Evolutionary conservation across 768 basidiomycete species (phyloP).

Genomic region (Auriculariales sp.): DNA sequence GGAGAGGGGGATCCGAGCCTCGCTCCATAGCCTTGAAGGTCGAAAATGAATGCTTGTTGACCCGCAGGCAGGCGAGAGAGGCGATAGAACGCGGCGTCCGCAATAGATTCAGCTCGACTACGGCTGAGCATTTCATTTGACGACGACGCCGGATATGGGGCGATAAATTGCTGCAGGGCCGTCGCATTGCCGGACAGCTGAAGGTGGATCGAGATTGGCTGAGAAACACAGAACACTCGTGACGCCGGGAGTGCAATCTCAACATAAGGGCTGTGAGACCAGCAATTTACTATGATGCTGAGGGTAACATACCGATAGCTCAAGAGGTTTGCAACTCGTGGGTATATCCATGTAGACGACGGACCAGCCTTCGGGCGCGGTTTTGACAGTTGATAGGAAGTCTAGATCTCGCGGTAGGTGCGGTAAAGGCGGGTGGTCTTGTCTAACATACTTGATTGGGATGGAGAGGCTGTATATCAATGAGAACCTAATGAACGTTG

Average conservation of each 20-base stretch:
- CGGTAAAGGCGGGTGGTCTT: conserved; percentile 38
- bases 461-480: conserved; percentile 26
- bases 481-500: neutral
- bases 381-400: conserved; percentile 46
- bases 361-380: conserved; percentile 51
- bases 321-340: neutral
- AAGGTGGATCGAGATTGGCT: conserved; percentile 50
- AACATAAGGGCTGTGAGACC: conserved; percentile 1
- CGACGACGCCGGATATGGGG: no score
- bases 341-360: no score
- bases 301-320: conserved; percentile 26
- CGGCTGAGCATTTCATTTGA: no score
- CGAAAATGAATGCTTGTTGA: neutral
- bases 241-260: conserved; percentile 53
- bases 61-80: neutral
- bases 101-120: neutral
- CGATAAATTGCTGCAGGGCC: neutral
- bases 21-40: neutral
- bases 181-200: conserved; percentile 27
- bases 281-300: neutral
- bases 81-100: neutral
- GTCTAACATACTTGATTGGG: conserved; percentile 38
- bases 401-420: conserved; percentile 27
- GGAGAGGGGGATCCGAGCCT: no score
- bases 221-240: conserved; percentile 36